phyloP scores from a whole-genome alignment of 2,329 filamentous ascomycete genomes.

The Aspergillus hortae region DNA sequence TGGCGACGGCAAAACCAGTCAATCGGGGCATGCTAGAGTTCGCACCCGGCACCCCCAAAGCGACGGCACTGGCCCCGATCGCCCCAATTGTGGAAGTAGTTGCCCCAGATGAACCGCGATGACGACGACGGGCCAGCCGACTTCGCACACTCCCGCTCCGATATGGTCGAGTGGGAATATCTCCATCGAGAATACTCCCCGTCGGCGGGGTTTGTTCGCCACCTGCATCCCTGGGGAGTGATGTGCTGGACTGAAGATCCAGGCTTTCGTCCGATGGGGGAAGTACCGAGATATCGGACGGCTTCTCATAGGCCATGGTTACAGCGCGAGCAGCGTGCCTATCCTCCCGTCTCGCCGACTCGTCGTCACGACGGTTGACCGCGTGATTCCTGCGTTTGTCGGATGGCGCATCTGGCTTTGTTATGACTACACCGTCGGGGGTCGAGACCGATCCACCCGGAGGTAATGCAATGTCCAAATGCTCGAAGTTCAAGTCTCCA shows the following conservation, averaged over 20 bases:
- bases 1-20: conserved; percentile 93
- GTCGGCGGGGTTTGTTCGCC: conserved; percentile 65
- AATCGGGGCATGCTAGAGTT: conserved; percentile 66
- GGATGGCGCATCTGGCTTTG: conserved; percentile 28
- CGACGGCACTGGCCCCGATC: conserved; percentile 66
- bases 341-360: conserved; percentile 56
- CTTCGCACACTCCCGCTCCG: conserved; percentile 67
- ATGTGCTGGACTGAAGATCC: conserved; percentile 27
- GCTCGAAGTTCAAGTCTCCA: conserved; percentile 84
- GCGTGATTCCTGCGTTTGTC: conserved; percentile 36
- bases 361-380: conserved; percentile 46
- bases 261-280: conserved; percentile 35
- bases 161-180: conserved; percentile 52
- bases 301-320: conserved; percentile 55
- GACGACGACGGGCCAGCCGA: conserved; percentile 61
- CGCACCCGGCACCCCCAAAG: conserved; percentile 62
- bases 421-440: conserved; percentile 36
- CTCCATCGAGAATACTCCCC: conserved; percentile 63
- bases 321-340: conserved; percentile 58
- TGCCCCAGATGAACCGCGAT: conserved; percentile 77
- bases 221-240: conserved; percentile 30
- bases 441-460: conserved; percentile 34
- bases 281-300: conserved; percentile 38
- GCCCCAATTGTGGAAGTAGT: conserved; percentile 68
- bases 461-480: conserved; percentile 66